Evolutionary conservation across 176 grass and related monocot species (phyloP).

Genomic region (Neostapfia colusana): DNA sequence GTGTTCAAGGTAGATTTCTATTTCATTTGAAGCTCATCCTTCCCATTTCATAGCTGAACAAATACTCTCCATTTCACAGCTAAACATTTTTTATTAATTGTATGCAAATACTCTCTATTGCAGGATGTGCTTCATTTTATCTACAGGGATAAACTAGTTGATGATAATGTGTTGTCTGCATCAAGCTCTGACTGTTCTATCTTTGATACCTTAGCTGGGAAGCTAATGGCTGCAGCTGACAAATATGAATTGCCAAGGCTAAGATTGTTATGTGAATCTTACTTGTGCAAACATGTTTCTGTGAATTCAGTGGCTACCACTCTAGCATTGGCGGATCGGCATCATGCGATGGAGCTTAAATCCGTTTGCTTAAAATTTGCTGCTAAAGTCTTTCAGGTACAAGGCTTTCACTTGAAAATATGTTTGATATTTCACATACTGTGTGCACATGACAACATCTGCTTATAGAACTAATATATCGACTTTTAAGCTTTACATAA

Average conservation of each 20-base stretch:
- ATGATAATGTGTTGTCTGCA: constrained; percentile 67
- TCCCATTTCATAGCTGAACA: constrained; percentile 19
- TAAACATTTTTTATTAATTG: not conserved
- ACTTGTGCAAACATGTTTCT: constrained; percentile 85
- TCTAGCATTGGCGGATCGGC: constrained; percentile 73
- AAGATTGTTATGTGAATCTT: constrained; percentile 70
- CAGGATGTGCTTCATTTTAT: constrained; percentile 86
- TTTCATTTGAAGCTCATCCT: not conserved
- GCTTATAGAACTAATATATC: too few relatives aligned
- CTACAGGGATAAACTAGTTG: constrained; percentile 72
- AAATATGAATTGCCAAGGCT: constrained; percentile 78
- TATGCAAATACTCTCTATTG: constrained; percentile 28
- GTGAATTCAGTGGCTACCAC: constrained; percentile 78
- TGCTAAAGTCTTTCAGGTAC: constrained; percentile 93
- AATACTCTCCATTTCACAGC: constrained; percentile 18
- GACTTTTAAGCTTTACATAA: not conserved
- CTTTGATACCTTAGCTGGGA: constrained; percentile 74
- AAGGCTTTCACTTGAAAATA: constrained; percentile 11
- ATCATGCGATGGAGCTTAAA: constrained; percentile 86
- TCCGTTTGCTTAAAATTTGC: constrained; percentile 90
- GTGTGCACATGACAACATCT: too few relatives aligned
- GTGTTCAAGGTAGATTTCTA: constrained; percentile 68
- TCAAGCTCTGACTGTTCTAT: constrained; percentile 70
- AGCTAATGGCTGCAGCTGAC: constrained; percentile 81
- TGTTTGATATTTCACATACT: not conserved